Conservation (phyloP, 768 basidiomycete species). For the Ephemerocybe angulata region DNA sequence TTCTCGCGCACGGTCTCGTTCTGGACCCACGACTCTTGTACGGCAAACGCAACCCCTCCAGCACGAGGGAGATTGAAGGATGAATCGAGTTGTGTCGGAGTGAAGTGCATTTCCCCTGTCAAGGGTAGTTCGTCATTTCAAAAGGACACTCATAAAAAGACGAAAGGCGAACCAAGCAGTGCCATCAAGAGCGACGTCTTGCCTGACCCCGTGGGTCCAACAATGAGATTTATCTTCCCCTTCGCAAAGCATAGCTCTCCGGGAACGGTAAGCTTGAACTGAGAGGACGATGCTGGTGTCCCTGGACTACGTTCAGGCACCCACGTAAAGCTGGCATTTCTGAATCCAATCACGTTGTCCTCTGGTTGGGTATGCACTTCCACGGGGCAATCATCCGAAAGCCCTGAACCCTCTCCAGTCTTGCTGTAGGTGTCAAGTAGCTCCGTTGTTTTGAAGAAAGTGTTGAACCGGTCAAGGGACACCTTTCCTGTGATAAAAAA, state of each 20-base stretch:
- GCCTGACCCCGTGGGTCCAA: slow-evolving; percentile 57
- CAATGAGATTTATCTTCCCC: slow-evolving; percentile 52
- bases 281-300: slow-evolving; percentile 23
- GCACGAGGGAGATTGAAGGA: slow-evolving; percentile 69
- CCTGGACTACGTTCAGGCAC: slow-evolving; percentile 32
- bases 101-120: slow-evolving; percentile 66
- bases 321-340: slow-evolving; percentile 57
- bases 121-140: no score
- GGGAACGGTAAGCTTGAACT: slow-evolving; percentile 49
- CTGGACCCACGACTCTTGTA: slow-evolving; percentile 83
- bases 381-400: no score
- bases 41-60: slow-evolving; percentile 72
- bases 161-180: slow-evolving; percentile 44
- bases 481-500: slow-evolving; percentile 41
- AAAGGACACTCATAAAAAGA: no score
- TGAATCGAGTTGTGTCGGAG: slow-evolving; percentile 46
- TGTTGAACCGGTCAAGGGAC: slow-evolving; percentile 50
- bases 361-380: no score
- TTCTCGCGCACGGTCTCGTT: slow-evolving; percentile 81
- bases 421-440: slow-evolving; percentile 35
- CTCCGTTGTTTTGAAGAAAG: slow-evolving; percentile 27
- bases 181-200: slow-evolving; percentile 66
- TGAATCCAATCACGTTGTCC: slow-evolving; percentile 43
- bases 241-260: slow-evolving; percentile 53
- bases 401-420: no score